Percentiles rank a stretch among this genome's conserved stretches.
phyloP scores from a whole-genome alignment of 2,329 filamentous ascomycete genomes.

The Trichoderma hamatum region DNA sequence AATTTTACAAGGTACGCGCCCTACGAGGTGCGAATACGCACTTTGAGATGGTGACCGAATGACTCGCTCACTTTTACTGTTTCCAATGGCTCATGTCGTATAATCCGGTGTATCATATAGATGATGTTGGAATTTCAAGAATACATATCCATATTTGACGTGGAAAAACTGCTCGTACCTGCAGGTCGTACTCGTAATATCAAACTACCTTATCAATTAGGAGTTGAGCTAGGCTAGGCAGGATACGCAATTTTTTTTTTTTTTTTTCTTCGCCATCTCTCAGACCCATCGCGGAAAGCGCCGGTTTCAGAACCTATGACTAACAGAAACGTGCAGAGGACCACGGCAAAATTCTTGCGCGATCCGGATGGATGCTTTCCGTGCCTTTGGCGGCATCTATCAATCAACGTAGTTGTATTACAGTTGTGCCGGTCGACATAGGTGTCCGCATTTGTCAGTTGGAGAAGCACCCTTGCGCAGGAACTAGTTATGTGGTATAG shows the following conservation, averaged over 20 bases:
- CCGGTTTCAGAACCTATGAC: slow-evolving; percentile 21
- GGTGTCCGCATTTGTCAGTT: background rate
- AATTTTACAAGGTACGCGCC: background rate
- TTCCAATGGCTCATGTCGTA: background rate
- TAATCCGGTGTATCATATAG: background rate
- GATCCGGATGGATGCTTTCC: background rate
- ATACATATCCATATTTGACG: background rate
- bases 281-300: slow-evolving; percentile 22
- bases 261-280: background rate
- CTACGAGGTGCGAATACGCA: background rate
- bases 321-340: slow-evolving; percentile 10
- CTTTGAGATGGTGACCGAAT: background rate
- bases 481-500: background rate
- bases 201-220: background rate
- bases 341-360: slow-evolving; percentile 3
- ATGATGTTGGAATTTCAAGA: background rate
- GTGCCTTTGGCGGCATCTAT: background rate
- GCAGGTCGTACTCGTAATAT: background rate
- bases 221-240: background rate
- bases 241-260: background rate
- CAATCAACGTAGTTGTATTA: background rate
- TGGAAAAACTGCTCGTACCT: background rate
- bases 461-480: background rate
- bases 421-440: background rate
- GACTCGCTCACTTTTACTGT: too few relatives aligned